Percentiles rank a stretch among this genome's conserved stretches.
Conservation (phyloP, 2,329 filamentous ascomycete genomes). For the Pseudohalonectria lignicola region DNA sequence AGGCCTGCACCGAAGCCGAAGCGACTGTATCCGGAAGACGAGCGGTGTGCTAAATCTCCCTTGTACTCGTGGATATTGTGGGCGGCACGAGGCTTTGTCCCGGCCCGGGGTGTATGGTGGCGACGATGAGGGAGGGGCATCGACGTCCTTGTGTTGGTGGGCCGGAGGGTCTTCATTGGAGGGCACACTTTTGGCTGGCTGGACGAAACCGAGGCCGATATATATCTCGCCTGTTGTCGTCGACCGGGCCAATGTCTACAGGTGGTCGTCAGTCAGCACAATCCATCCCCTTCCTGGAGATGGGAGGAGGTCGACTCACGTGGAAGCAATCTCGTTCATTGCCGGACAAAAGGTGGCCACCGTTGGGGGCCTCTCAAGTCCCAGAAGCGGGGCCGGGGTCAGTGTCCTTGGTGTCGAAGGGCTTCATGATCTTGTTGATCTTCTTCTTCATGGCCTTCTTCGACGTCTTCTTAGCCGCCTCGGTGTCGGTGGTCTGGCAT, state of each 20-base stretch:
- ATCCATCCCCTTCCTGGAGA: no score
- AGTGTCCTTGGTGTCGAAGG: background rate
- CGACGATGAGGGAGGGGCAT: background rate
- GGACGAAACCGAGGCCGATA: background rate
- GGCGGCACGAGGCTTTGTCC: background rate
- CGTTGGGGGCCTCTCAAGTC: background rate
- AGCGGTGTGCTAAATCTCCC: background rate
- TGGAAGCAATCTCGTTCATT: background rate
- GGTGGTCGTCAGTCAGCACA: background rate
- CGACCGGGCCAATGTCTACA: background rate
- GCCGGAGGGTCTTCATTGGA: no score
- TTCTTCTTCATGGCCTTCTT: background rate
- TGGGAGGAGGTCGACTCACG: background rate
- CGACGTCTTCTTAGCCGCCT: background rate
- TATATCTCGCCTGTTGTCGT: background rate
- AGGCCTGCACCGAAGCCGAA: no score
- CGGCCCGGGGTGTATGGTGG: background rate
- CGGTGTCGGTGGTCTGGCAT: background rate
- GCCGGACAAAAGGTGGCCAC: background rate
- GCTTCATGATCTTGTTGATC: background rate
- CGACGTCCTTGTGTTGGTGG: background rate
- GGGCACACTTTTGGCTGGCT: background rate
- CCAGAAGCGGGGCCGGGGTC: background rate
- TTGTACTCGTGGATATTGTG: background rate
- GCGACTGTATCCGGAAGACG: no score